A percentile compares a stretch with the other conserved stretches of the same genome.
Conservation (phyloP, 306 rosid species). For the Vigna nakashimae region DNA sequence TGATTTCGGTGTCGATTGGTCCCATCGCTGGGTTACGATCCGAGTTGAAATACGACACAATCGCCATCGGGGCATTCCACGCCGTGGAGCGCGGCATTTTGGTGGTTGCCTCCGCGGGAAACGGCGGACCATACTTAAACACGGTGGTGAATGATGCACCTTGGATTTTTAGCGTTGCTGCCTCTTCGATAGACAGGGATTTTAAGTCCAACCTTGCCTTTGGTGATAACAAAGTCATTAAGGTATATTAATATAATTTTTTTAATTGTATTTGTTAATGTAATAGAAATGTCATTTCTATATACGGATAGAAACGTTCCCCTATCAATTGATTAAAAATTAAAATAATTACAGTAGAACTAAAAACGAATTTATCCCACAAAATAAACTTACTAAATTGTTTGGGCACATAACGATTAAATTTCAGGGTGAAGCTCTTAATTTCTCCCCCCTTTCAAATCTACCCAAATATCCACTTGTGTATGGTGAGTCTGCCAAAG, state of each 20-base stretch:
- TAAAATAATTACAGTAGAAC: too few species aligned
- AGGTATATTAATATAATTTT: conserved; percentile 46
- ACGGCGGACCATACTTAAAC: conserved; percentile 50
- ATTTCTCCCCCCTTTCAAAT: conserved; percentile 66
- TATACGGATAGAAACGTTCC: too few species aligned
- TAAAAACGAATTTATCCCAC: background rate
- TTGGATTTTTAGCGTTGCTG: conserved; percentile 85
- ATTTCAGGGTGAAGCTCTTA: conserved; percentile 75
- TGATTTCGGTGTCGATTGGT: background rate
- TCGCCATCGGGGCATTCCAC: conserved; percentile 82
- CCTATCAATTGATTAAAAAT: too few species aligned
- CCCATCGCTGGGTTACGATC: background rate
- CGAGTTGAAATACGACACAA: conserved; percentile 44
- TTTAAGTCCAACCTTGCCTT: conserved; percentile 65
- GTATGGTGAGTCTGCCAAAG: conserved; percentile 43
- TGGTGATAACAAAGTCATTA: conserved; percentile 55
- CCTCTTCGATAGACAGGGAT: conserved; percentile 77
- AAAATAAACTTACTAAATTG: too few species aligned
- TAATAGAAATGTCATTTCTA: too few species aligned
- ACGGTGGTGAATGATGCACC: conserved; percentile 69
- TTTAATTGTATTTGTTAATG: too few species aligned
- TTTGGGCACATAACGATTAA: background rate
- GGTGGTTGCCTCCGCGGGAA: conserved; percentile 82
- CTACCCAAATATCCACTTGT: conserved; percentile 56
- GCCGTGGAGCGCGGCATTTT: conserved; percentile 74